A percentile compares a stretch with the other conserved stretches of the same genome.
phyloP scores from a whole-genome alignment of 2,329 filamentous ascomycete genomes.

The Penicillium sp. region DNA sequence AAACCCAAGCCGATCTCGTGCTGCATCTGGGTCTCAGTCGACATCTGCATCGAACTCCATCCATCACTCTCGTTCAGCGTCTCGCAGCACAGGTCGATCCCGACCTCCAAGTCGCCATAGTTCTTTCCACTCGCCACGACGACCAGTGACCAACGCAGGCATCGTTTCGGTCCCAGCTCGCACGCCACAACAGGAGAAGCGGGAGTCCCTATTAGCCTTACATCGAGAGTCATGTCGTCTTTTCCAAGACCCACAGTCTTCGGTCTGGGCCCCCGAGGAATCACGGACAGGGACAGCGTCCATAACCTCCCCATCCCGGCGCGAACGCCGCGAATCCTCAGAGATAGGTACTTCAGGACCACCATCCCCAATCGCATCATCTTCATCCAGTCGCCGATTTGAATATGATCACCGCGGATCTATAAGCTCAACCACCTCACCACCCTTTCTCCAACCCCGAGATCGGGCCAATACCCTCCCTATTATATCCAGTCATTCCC shows the following conservation, averaged over 20 bases:
- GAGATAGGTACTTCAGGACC: conserved; percentile 18
- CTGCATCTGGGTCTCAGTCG: conserved; percentile 31
- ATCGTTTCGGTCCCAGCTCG: conserved; percentile 26
- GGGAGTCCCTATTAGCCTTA: conserved; percentile 38
- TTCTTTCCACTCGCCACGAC: conserved; percentile 31
- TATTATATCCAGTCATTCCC: conserved; percentile 10
- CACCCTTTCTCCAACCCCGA: conserved; percentile 5
- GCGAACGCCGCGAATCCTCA: conserved; percentile 11
- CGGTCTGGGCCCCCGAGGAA: neutral
- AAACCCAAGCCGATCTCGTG: conserved; percentile 13
- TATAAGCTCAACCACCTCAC: conserved; percentile 6
- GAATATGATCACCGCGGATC: conserved; percentile 15
- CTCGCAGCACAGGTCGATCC: conserved; percentile 34
- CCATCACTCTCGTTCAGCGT: conserved; percentile 32
- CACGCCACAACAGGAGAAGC: conserved; percentile 23
- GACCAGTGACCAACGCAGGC: conserved; percentile 22
- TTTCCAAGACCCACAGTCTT: conserved; percentile 30
- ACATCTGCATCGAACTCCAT: conserved; percentile 29
- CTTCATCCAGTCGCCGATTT: conserved; percentile 13
- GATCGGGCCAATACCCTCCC: conserved; percentile 20
- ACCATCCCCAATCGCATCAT: conserved; percentile 18
- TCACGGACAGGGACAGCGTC: conserved; percentile 10
- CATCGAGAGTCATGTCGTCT: conserved; percentile 44
- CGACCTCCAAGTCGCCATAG: conserved; percentile 28
- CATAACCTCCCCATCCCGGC: conserved; percentile 6